Percentiles rank a stretch among this genome's conserved stretches.
Evolutionary conservation across 495 filamentous ascomycete genomes (phyloP).

Genomic region (Pyrenula aspistea): DNA sequence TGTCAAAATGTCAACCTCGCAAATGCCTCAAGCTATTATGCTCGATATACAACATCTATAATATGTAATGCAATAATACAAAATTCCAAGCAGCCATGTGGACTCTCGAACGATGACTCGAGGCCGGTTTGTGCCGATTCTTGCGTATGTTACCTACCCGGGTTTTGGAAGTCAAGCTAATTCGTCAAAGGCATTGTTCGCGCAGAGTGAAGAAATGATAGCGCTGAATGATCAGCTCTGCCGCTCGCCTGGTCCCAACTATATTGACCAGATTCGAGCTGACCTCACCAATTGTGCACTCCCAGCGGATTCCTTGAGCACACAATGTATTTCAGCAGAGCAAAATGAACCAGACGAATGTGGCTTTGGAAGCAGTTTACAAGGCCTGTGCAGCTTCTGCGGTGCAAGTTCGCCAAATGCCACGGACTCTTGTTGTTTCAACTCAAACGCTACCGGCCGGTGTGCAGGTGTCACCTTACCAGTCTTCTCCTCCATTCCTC

Average conservation of each 20-base stretch:
- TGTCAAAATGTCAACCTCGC: slow-evolving; percentile 67
- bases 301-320: slow-evolving; percentile 64
- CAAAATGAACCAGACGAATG: slow-evolving; percentile 81
- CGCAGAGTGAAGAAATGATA: slow-evolving; percentile 77
- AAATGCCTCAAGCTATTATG: slow-evolving; percentile 78
- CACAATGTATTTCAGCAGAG: slow-evolving; percentile 60
- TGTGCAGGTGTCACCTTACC: slow-evolving; percentile 70
- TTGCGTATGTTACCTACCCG: slow-evolving; percentile 50
- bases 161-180: slow-evolving; percentile 12
- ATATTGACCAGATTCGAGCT: slow-evolving; percentile 68
- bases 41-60: slow-evolving; percentile 82
- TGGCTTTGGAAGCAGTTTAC: slow-evolving; percentile 69
- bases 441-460: slow-evolving; percentile 54
- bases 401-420: slow-evolving; percentile 69
- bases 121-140: slow-evolving; percentile 79
- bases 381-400: slow-evolving; percentile 84
- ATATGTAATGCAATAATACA: slow-evolving; percentile 94
- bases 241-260: slow-evolving; percentile 44
- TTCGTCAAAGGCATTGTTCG: slow-evolving; percentile 56
- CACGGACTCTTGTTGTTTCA: slow-evolving; percentile 90
- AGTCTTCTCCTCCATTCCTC: slow-evolving; percentile 51
- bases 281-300: slow-evolving; percentile 86
- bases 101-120: slow-evolving; percentile 46
- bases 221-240: slow-evolving; percentile 65
- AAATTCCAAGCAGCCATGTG: slow-evolving; percentile 67